phyloP scores from a whole-genome alignment of 257 asterid species.

The Paraleonurus japonicus region DNA sequence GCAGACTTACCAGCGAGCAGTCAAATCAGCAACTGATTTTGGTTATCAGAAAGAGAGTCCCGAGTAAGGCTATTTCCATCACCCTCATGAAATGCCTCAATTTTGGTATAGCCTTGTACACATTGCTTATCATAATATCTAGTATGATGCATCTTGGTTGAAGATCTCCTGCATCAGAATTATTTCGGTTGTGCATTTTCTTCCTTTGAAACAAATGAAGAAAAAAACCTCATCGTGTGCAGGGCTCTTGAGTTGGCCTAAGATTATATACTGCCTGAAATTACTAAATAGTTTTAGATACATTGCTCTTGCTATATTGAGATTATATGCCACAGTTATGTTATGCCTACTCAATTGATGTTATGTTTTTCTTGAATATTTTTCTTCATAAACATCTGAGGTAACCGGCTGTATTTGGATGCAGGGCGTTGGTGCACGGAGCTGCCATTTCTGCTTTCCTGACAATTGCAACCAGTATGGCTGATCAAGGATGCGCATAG shows the following conservation, averaged over 20 bases:
- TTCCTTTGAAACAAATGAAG: not conserved
- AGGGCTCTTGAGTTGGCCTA: not conserved
- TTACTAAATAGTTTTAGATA: not conserved
- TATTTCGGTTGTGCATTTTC: not conserved
- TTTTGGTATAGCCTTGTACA: not conserved
- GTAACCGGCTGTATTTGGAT: not conserved
- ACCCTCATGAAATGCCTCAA: not conserved
- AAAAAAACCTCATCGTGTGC: not conserved
- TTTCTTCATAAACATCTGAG: not conserved
- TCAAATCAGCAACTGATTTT: slow-evolving; percentile 84
- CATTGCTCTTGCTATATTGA: not conserved
- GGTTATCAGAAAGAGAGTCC: slow-evolving; percentile 96
- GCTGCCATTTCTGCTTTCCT: slow-evolving; percentile 88
- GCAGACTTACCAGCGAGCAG: slow-evolving; percentile 80
- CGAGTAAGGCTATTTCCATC: slow-evolving; percentile 59
- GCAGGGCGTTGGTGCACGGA: slow-evolving; percentile 87
- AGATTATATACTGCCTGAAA: not conserved
- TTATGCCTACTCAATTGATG: no score
- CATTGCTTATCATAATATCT: not conserved
- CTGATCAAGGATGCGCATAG: slow-evolving; percentile 94
- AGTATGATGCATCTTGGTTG: not conserved
- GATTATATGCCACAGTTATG: no score
- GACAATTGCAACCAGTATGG: slow-evolving; percentile 80
- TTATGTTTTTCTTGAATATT: not conserved
- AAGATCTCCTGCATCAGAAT: no score